phyloP scores from a whole-genome alignment of 768 basidiomycete species.

The Grammothele lineata region DNA sequence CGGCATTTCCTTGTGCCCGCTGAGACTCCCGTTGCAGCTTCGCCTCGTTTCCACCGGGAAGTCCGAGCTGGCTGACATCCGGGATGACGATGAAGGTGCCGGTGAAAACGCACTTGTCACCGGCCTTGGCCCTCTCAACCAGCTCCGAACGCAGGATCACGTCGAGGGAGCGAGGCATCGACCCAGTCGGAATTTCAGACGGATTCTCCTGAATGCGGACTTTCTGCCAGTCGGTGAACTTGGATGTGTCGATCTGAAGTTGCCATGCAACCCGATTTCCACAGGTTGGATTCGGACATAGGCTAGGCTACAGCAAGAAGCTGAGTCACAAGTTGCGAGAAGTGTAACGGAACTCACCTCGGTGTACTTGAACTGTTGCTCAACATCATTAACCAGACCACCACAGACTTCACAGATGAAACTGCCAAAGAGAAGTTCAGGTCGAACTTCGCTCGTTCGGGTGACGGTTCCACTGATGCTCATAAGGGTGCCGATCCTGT shows the following conservation, averaged over 20 bases:
- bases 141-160: conserved; percentile 93
- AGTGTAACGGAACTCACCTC: conserved; percentile 57
- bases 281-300: conserved; percentile 94
- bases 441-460: conserved; percentile 94
- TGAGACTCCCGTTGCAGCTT: conserved; percentile 86
- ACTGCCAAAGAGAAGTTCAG: conserved; percentile 89
- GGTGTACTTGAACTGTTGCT: conserved; percentile 99
- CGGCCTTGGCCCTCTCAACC: conserved; percentile 98
- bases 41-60: conserved; percentile 91
- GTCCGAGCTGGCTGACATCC: conserved; percentile 91
- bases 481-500: conserved; percentile 91
- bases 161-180: conserved; percentile 96
- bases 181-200: conserved; percentile 97
- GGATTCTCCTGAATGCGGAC: conserved; percentile 98
- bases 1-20: conserved; percentile 54
- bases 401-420: conserved; percentile 90
- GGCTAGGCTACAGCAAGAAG: conserved; percentile 70
- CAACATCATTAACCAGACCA: conserved; percentile 85
- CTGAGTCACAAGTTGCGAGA: no score
- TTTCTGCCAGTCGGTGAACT: conserved; percentile 99
- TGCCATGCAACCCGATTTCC: conserved; percentile 90
- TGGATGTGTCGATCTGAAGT: conserved; percentile 91
- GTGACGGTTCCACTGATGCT: conserved; percentile 97
- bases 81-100: conserved; percentile 98
- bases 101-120: conserved; percentile 97